Base-by-base conservation (phyloP, 2,329 filamentous ascomycete species). In the Fonsecaea pedrosoi region DNA sequence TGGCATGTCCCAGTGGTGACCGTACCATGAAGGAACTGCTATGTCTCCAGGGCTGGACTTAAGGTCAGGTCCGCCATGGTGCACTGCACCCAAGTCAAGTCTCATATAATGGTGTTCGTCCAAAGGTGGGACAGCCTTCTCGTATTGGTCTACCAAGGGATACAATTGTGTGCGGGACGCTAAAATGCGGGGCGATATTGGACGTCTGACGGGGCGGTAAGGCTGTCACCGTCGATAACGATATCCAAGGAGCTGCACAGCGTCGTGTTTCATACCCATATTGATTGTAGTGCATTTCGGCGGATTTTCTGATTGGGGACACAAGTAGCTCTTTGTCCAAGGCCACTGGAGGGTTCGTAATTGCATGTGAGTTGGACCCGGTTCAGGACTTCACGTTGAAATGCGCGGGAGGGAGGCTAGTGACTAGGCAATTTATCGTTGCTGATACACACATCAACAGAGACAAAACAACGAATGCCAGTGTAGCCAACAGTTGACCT, bases 181-280 rank as follows among this genome's bases (percentile, higher is more conserved):
- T 62, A 62, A 56, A 62, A 56, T 55, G 60, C 60, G 60, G 60
- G 42, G 60, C 56, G 48, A 54, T n/a, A 10, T 3, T 38, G 32
- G 15, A 7, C 8, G 9, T 13, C 15, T n/a, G 13, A n/a, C 9
- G 18, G 25, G 15, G 4, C 30, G 37, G 37, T 4, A 12, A 25
- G 45, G 45, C 45, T 50, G 45, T 50, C 45, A 50, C 10, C 45
- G 25, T 15, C 21, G 1, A 21, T 25, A 10, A 8, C n/a, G n/a
- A 7, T 6, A 18, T 18, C 40, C 15, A 18, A 18, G 3, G 9
- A 18, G 15, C 40, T 45, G 40, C 15, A 45, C n/a, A 18, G 6
- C 40, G 3, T 18, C 40, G 3, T 8, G 18, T 2, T 45, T n/a
- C n/a, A 18, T 45, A 15, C 4, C 40, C 9, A n/a, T 7, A 15